These are phyloP conservation scores for Stephanocyclus meneghinianus DNA, from an alignment of 352 stramenopile genomes.

Conservation along the genomic window DNA sequence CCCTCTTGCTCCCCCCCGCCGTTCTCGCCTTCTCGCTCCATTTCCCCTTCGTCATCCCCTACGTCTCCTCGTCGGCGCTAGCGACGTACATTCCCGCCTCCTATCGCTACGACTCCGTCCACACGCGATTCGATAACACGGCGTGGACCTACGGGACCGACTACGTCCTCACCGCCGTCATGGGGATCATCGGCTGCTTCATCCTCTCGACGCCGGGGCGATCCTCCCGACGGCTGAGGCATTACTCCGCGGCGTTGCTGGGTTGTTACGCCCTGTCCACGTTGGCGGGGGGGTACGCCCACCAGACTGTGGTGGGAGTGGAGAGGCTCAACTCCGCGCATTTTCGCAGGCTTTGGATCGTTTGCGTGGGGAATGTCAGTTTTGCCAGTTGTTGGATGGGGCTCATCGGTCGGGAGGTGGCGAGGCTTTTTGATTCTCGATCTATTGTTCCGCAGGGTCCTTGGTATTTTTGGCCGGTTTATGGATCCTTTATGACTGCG, in stretches of 20 bases:
- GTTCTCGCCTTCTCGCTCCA: conserved; percentile 38
- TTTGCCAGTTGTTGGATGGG: conserved; percentile 22
- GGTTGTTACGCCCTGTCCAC: conserved; percentile 67
- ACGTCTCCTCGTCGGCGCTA: conserved; percentile 9
- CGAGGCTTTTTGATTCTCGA: conserved; percentile 26
- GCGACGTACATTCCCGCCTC: conserved; percentile 56
- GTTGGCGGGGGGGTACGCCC: conserved; percentile 59
- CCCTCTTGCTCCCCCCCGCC: background rate
- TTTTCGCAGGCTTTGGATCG: conserved; percentile 76
- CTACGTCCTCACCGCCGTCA: conserved; percentile 68
- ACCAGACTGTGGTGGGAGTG: conserved; percentile 57
- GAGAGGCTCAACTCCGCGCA: conserved; percentile 52
- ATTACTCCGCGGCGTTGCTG: conserved; percentile 55
- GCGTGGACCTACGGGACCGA: conserved; percentile 79
- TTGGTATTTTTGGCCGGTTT: conserved; percentile 70
- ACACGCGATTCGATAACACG: conserved; percentile 64
- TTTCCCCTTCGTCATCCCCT: conserved; percentile 58
- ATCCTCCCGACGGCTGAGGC: conserved; percentile 17
- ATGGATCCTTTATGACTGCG: conserved; percentile 50
- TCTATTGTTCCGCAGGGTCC: conserved; percentile 9
- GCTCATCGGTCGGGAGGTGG: conserved; percentile 56
- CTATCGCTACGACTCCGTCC: conserved; percentile 49
- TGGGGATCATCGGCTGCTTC: conserved; percentile 34
- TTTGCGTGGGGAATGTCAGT: conserved; percentile 76
- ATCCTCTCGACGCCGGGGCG: background rate